These are phyloP conservation scores for Tagetes erecta DNA, from an alignment of 129 eudicot species.

Conservation along the genomic window DNA sequence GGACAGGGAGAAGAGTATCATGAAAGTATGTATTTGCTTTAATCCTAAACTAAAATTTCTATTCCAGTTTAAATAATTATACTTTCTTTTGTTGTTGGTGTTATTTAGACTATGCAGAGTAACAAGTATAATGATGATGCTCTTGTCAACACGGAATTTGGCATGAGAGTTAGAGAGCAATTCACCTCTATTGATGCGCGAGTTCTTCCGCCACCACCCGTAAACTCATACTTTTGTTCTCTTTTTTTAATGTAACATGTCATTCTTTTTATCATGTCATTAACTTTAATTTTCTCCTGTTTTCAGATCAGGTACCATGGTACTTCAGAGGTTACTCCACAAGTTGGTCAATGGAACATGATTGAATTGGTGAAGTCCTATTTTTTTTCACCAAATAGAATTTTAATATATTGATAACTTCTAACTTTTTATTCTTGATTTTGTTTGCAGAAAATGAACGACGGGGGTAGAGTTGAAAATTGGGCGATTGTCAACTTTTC, in stretches of 20 bases:
- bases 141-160: constrained; percentile 54
- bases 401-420: neutral
- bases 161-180: constrained; percentile 38
- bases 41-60: neutral
- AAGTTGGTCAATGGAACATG: constrained; percentile 84
- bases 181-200: constrained; percentile 56
- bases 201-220: constrained; percentile 65
- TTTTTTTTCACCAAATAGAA: neutral
- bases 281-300: neutral
- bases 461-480: constrained; percentile 46
- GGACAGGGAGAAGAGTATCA: constrained; percentile 38
- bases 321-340: constrained; percentile 44
- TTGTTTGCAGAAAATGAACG: constrained; percentile 62
- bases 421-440: neutral
- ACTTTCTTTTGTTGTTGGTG: neutral
- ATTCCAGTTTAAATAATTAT: neutral
- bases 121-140: constrained; percentile 42
- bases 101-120: constrained; percentile 37
- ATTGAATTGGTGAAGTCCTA: constrained; percentile 50
- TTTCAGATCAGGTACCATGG: constrained; percentile 62
- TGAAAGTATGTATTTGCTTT: constrained; percentile 16
- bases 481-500: constrained; percentile 75
- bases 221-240: constrained; percentile 14
- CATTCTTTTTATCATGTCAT: neutral
- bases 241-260: neutral